A percentile compares a stretch with the other conserved stretches of the same genome.
Conservation (phyloP, 805 yeast genomes). For the Wickerhamiella galacta region DNA sequence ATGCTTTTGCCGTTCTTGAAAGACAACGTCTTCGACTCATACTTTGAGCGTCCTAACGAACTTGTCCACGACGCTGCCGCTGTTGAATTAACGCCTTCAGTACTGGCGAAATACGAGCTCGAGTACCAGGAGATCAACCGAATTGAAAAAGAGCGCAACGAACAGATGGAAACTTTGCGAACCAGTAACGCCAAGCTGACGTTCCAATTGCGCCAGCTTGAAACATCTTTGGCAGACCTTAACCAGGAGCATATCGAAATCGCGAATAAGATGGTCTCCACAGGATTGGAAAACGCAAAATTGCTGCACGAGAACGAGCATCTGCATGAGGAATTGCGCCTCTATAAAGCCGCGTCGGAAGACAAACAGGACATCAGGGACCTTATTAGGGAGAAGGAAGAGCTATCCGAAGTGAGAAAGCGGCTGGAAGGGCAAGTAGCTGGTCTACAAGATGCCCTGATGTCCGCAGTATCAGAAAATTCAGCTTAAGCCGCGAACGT, state of each 20-base stretch:
- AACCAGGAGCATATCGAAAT: constrained; percentile 73
- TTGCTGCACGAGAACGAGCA: constrained; percentile 51
- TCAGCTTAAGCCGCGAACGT: no score
- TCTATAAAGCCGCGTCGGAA: constrained; percentile 4
- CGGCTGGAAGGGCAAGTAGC: constrained; percentile 15
- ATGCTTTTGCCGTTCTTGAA: constrained; percentile 59
- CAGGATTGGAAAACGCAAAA: constrained; percentile 59
- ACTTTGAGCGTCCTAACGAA: constrained; percentile 44
- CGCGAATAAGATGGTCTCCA: constrained; percentile 74
- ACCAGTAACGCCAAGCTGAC: constrained; percentile 55
- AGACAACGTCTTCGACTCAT: constrained; percentile 59
- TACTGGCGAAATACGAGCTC: constrained; percentile 48
- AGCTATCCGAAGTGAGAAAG: constrained; percentile 9
- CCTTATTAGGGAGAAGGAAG: constrained; percentile 8
- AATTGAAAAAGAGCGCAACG: constrained; percentile 46
- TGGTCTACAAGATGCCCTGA: constrained; percentile 15
- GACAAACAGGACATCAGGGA: constrained; percentile 3
- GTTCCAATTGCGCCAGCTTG: constrained; percentile 55
- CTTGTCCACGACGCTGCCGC: constrained; percentile 67
- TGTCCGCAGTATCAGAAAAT: no score
- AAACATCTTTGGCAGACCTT: constrained; percentile 47
- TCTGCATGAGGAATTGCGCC: constrained; percentile 9
- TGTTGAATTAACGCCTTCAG: constrained; percentile 55
- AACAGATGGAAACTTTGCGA: constrained; percentile 42
- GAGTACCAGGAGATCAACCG: constrained; percentile 65